A percentile compares a stretch with the other conserved stretches of the same genome.
phyloP scores from a whole-genome alignment of 139 green algal genomes.

The Edaphochlamys debaryana region DNA sequence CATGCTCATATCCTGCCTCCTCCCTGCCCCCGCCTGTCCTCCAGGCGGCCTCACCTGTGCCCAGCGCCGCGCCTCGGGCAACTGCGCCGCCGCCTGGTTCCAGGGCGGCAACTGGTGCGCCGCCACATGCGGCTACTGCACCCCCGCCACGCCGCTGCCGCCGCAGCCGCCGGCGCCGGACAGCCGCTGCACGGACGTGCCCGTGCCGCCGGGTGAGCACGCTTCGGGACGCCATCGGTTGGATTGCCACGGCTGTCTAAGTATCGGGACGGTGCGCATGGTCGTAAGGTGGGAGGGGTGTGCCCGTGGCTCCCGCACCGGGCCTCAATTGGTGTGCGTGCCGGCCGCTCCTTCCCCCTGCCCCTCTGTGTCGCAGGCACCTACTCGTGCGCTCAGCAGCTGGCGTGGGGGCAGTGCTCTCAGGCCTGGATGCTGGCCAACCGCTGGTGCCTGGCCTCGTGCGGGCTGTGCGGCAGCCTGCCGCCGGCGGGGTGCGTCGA shows the following conservation, averaged over 20 bases:
- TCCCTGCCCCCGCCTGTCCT: not conserved
- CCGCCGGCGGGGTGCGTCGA: constrained; percentile 8
- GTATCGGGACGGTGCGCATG: no score
- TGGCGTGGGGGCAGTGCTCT: constrained; percentile 36
- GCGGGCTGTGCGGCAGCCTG: constrained; percentile 1
- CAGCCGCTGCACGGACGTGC: constrained; percentile 36
- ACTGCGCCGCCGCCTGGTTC: constrained; percentile 39
- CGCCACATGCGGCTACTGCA: constrained; percentile 46
- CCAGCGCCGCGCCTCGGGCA: constrained; percentile 14
- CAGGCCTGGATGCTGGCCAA: constrained; percentile 42
- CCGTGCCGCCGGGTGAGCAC: constrained; percentile 44
- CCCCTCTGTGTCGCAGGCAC: not conserved
- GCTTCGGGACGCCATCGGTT: no score
- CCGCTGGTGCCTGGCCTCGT: constrained; percentile 36
- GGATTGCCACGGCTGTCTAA: no score
- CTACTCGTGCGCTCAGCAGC: constrained; percentile 38
- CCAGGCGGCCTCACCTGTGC: constrained; percentile 38
- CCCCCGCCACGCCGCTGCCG: constrained; percentile 3
- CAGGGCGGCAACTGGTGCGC: constrained; percentile 36
- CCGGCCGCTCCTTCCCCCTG: not conserved
- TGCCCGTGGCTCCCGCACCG: not conserved
- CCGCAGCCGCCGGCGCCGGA: not conserved
- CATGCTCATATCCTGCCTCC: no score
- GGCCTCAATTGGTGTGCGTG: no score
- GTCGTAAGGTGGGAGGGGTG: not conserved